Conservation (phyloP, 345 rosid genomes). For the Hibiscus mutabilis region DNA sequence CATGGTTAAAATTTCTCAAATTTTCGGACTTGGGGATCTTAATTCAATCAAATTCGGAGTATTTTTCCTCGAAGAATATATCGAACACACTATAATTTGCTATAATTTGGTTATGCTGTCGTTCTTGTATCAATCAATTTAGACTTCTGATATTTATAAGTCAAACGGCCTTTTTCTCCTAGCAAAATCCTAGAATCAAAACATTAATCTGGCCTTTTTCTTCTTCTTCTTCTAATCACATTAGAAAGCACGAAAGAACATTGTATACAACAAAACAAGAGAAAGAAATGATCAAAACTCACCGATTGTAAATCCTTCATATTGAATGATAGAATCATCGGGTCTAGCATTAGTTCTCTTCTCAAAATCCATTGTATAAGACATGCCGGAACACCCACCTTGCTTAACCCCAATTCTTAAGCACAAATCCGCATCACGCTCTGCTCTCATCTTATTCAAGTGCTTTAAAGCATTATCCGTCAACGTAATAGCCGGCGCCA, state of each 20-base stretch:
- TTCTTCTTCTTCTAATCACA: background rate
- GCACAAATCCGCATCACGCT: constrained; percentile 66
- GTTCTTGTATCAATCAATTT: too few relatives aligned
- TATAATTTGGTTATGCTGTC: too few relatives aligned
- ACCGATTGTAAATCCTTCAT: constrained; percentile 77
- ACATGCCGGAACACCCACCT: constrained; percentile 98
- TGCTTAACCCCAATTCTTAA: constrained; percentile 90
- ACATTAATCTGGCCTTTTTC: background rate
- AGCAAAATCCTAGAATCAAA: background rate
- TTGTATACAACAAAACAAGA: background rate
- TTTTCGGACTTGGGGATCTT: background rate
- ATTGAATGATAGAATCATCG: constrained; percentile 74
- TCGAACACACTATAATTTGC: background rate
- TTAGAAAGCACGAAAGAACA: background rate
- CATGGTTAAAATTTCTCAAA: background rate
- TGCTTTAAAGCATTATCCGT: constrained; percentile 78
- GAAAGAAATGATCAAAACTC: background rate
- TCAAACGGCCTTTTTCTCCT: too few relatives aligned
- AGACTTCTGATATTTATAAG: too few relatives aligned
- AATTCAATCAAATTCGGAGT: background rate
- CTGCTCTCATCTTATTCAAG: constrained; percentile 70
- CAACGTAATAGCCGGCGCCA: constrained; percentile 67
- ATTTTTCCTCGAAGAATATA: background rate
- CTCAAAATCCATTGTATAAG: constrained; percentile 75
- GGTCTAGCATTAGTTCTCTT: constrained; percentile 53